Conservation (phyloP, 257 asterid species). For the Capsicum baccatum region DNA sequence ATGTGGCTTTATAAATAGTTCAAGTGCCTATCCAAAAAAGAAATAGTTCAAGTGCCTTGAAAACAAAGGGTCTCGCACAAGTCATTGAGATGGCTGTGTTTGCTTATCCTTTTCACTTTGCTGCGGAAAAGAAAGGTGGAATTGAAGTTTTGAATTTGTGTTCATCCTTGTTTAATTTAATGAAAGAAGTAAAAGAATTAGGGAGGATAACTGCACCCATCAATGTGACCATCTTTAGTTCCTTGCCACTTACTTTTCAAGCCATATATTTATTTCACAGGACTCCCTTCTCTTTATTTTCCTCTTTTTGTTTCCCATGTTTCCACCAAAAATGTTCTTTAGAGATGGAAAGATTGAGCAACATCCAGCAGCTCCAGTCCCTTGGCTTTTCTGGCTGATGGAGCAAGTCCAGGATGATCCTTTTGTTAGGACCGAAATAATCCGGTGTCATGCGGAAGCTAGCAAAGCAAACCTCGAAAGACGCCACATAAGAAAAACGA, state of each 20-base stretch:
- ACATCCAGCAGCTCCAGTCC: conserved; percentile 7
- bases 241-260: conserved; percentile 9
- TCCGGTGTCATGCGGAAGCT: too few species aligned
- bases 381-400: neutral
- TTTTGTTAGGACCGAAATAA: too few species aligned
- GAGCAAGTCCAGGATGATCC: conserved; percentile 4
- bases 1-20: neutral
- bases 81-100: conserved; percentile 1
- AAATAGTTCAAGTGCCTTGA: conserved; percentile 13
- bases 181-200: neutral
- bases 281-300: neutral
- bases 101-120: neutral
- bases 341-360: conserved; percentile 10
- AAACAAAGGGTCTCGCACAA: conserved; percentile 1
- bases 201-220: neutral
- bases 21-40: neutral
- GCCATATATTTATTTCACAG: neutral
- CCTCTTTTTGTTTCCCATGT: neutral
- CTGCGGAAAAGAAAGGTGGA: neutral
- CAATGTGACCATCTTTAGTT: neutral
- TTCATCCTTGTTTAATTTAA: neutral
- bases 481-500: too few species aligned
- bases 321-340: conserved; percentile 1
- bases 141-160: neutral
- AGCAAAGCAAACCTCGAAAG: too few species aligned